Evolutionary conservation across 805 yeast species (phyloP).

Genomic region (Metschnikowia chrysomelidarum): DNA sequence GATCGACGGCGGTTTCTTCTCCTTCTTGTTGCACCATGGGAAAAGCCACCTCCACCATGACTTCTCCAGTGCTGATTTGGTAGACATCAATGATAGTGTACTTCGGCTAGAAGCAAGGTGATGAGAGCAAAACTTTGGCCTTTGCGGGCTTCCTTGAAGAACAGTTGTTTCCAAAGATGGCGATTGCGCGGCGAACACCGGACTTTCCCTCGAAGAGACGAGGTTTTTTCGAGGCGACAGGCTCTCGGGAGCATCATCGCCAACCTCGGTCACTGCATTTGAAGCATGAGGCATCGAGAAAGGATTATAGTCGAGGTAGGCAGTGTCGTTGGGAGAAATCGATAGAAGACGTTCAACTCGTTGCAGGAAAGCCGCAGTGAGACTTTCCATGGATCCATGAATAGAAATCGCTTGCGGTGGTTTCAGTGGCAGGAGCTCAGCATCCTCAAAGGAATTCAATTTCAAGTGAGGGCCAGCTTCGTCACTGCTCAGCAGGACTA

Average conservation of each 20-base stretch:
- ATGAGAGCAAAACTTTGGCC: no score
- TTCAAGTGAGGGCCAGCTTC: constrained; percentile 14
- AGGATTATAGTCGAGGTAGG: constrained; percentile 22
- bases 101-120: no score
- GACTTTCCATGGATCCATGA: constrained; percentile 1
- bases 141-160: no score
- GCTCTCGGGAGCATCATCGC: no score
- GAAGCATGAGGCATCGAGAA: no score
- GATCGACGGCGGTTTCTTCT: not conserved
- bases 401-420: not conserved
- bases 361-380: constrained; percentile 8
- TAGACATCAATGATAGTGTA: no score
- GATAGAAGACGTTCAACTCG: constrained; percentile 34
- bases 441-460: constrained; percentile 6
- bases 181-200: no score
- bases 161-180: no score
- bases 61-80: no score
- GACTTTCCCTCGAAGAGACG: no score
- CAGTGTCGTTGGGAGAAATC: constrained; percentile 41
- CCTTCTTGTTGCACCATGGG: constrained; percentile 6
- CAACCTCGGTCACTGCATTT: no score
- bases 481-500: constrained; percentile 10
- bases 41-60: constrained; percentile 9
- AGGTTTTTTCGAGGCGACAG: no score
- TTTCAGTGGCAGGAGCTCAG: constrained; percentile 1